phyloP scores from a whole-genome alignment of 306 rosid species.

The Inga leiocalycina region DNA sequence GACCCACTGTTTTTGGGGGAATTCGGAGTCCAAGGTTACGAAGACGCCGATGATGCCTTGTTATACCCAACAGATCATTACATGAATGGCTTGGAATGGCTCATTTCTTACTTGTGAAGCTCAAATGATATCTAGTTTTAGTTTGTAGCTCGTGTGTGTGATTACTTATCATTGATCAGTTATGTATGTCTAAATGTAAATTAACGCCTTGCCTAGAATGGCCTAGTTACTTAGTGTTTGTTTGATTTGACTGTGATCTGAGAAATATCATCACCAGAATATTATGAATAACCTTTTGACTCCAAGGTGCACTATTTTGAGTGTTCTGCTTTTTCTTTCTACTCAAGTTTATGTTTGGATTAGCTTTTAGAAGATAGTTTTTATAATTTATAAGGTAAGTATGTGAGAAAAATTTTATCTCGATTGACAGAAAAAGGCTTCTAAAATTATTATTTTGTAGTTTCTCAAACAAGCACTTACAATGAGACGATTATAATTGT shows the following conservation, averaged over 20 bases:
- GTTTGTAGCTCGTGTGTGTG: constrained; percentile 37
- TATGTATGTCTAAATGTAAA: constrained; percentile 31
- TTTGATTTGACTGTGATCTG: constrained; percentile 22
- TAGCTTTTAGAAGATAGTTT: too few species aligned
- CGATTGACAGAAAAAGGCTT: rapidly evolving
- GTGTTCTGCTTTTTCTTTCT: too few species aligned
- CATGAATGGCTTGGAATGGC: constrained; percentile 56
- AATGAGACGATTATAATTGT: neutral
- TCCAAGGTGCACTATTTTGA: neutral
- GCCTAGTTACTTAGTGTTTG: neutral
- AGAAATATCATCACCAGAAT: constrained; percentile 5
- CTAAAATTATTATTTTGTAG: too few species aligned
- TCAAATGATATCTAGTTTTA: neutral
- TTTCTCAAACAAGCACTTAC: too few species aligned
- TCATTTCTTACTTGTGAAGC: constrained; percentile 44
- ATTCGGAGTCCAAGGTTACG: constrained; percentile 51
- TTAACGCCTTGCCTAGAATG: neutral
- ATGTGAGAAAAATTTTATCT: too few species aligned
- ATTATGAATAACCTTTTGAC: neutral
- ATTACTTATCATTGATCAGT: neutral
- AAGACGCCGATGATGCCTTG: constrained; percentile 38
- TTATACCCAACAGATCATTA: constrained; percentile 37
- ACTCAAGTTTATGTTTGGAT: neutral
- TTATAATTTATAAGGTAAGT: too few species aligned
- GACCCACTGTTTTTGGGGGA: constrained; percentile 56